Base-by-base conservation (phyloP, 805 yeast species). In the Candida boleticola region DNA sequence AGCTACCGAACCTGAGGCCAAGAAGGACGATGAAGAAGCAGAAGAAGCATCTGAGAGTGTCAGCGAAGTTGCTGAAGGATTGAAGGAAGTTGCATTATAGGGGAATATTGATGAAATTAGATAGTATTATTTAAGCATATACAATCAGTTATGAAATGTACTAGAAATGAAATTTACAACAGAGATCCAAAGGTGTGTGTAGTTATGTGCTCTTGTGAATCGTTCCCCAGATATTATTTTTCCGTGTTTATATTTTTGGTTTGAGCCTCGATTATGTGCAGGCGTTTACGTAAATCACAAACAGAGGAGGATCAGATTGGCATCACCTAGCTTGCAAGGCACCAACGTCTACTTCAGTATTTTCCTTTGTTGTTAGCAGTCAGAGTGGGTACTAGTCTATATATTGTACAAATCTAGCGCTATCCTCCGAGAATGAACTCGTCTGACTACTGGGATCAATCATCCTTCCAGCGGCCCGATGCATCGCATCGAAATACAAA, bases 401-500 rank as follows among this genome's bases (percentile, higher is more conserved):
- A n/a, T n/a, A n/a, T n/a, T n/a, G n/a, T n/a, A n/a, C n/a, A n/a
- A n/a, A n/a, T n/a, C n/a, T n/a, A n/a, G n/a, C n/a, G n/a, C n/a
- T n/a, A n/a, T n/a, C n/a, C n/a, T 16, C 29, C 29, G 13, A 25
- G 23, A 31, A 58, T 57, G 62, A 53, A 56, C 36, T 52, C 63
- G 3, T 59, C 64, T 9, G 63, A 58, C n/a, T 51, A 54, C 40
- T 59, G 61, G 61, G 60, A 57, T 41, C 46, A 43, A 29, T 43
- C 48, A 18, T 26, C 40, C 46, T 41, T 42, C 43, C 21, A 33
- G 7, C 13, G 40, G 23, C 3, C 36, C 18, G 33, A 19, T 22
- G 14, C 25, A 30, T n/a, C n/a, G n/a, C n/a, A n/a, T n/a, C 27
- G 11, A 11, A 31, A 31, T 11, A 31, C 18, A 14, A 14, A 13